These are phyloP conservation scores for Rhynchospora pubera DNA, from an alignment of 176 grass and related monocot species.

Conservation along the genomic window DNA sequence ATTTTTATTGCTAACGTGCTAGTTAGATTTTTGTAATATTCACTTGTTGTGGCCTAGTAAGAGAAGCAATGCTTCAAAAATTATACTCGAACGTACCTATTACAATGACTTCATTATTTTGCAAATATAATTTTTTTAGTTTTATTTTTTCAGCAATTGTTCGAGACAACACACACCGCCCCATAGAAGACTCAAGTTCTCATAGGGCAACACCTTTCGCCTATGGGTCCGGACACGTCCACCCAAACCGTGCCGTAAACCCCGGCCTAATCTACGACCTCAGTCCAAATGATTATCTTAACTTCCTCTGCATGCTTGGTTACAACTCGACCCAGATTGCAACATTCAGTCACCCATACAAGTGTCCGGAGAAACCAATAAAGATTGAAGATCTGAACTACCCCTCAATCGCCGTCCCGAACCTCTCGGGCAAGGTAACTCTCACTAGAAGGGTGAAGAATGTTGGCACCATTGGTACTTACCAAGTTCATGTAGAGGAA, in stretches of 20 bases:
- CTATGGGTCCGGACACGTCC: conserved; percentile 83
- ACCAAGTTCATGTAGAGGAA: conserved; percentile 31
- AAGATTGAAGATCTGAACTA: conserved; percentile 77
- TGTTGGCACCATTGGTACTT: conserved; percentile 42
- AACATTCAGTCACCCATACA: conserved; percentile 31
- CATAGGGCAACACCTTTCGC: conserved; percentile 57
- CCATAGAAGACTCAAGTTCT: conserved; percentile 64
- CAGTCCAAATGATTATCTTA: conserved; percentile 48
- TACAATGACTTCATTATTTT: not conserved
- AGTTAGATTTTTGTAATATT: not conserved
- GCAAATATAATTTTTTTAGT: not conserved
- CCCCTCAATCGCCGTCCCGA: conserved; percentile 63
- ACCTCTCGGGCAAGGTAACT: conserved; percentile 31
- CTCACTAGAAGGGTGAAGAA: conserved; percentile 61
- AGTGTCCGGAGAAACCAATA: conserved; percentile 26
- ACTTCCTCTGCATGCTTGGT: conserved; percentile 65
- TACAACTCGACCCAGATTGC: conserved; percentile 70
- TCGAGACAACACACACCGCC: conserved; percentile 44
- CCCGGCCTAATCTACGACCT: conserved; percentile 88
- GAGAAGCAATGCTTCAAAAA: not conserved
- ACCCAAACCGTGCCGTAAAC: conserved; percentile 58
- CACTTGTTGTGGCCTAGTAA: not conserved
- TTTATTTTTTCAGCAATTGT: conserved; percentile 42
- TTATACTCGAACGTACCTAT: not conserved
- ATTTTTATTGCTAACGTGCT: not conserved